phyloP scores from a whole-genome alignment of 179 eudicot genomes.

The Silene vulgaris region DNA sequence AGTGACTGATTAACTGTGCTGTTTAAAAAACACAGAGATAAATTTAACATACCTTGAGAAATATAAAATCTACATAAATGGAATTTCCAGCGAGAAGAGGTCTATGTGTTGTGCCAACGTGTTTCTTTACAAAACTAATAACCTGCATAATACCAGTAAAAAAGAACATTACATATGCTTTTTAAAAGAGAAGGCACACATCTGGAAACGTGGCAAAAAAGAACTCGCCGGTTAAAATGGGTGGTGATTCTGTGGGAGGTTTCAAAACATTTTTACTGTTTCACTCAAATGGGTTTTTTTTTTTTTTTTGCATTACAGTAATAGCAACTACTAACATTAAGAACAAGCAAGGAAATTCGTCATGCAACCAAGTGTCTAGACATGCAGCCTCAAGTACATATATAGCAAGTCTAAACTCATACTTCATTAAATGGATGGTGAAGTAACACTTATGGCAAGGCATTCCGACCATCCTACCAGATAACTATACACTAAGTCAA shows the following conservation, averaged over 20 bases:
- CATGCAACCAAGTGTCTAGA: background rate
- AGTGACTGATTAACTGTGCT: background rate
- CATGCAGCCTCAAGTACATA: background rate
- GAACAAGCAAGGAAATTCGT: background rate
- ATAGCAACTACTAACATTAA: background rate
- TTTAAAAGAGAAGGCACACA: background rate
- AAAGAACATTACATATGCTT: background rate
- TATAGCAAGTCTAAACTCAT: background rate
- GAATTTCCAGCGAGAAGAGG: conserved; percentile 18
- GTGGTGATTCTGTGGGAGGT: background rate
- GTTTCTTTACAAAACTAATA: conserved; percentile 14
- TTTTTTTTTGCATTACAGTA: too few relatives aligned
- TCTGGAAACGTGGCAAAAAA: background rate
- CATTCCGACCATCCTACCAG: too few relatives aligned
- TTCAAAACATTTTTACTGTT: background rate
- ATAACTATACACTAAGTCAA: too few relatives aligned
- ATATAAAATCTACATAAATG: conserved; percentile 10
- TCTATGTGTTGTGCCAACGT: background rate
- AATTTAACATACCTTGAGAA: conserved; percentile 7
- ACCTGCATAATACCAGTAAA: conserved; percentile 10
- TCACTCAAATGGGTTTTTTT: too few relatives aligned
- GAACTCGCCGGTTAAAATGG: background rate
- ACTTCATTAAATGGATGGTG: background rate
- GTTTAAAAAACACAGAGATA: background rate
- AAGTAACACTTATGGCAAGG: background rate